Evolutionary conservation across 1,284 basidiomycete genomes (phyloP).

Genomic region (Ceratobasidium sp.): DNA sequence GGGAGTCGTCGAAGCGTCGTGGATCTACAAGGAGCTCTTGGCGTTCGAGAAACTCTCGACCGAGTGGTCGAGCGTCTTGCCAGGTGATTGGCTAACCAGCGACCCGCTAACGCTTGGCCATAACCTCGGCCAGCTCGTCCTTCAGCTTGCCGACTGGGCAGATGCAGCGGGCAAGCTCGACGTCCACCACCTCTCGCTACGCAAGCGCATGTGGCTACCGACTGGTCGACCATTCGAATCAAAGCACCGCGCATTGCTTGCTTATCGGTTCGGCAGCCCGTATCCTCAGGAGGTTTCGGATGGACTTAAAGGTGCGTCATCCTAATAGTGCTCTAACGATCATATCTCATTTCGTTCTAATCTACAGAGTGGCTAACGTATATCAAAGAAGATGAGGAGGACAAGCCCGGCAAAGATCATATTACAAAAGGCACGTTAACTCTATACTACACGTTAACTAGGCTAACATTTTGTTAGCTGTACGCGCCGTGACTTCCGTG

Average conservation of each 20-base stretch:
- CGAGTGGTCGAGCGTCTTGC: constrained; percentile 3
- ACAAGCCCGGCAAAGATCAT: too few species aligned
- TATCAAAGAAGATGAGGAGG: neutral
- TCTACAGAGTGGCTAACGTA: neutral
- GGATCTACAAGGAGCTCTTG: too few species aligned
- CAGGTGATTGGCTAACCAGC: neutral
- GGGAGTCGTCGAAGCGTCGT: neutral
- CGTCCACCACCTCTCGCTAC: neutral
- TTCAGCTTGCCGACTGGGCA: neutral
- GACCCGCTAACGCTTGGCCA: neutral
- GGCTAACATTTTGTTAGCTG: too few species aligned
- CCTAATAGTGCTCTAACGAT: neutral
- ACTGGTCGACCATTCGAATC: neutral
- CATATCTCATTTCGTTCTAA: too few species aligned
- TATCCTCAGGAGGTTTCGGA: neutral
- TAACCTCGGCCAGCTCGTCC: neutral
- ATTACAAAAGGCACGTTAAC: too few species aligned
- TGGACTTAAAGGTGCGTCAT: neutral
- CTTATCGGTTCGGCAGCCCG: neutral
- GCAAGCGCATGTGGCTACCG: neutral
- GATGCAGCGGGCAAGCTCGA: neutral
- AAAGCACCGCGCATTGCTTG: neutral
- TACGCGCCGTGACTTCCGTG: too few species aligned
- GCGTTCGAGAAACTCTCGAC: constrained; percentile 1
- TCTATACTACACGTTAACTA: too few species aligned